phyloP scores from a whole-genome alignment of 1,284 basidiomycete species.

The Fistulina hepatica region DNA sequence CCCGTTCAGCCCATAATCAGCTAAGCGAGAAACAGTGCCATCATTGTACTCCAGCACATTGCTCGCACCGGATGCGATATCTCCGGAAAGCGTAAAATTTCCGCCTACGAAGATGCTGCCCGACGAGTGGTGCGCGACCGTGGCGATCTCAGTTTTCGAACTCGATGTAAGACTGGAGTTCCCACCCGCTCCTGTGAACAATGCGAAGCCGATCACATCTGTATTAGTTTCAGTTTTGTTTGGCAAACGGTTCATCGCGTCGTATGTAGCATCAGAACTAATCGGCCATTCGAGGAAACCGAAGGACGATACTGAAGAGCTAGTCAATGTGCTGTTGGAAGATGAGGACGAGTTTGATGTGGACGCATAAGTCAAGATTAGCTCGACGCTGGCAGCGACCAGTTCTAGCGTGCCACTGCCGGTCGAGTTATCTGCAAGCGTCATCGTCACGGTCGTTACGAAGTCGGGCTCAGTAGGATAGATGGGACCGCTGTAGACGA shows the following conservation, averaged over 20 bases:
- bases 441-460: constrained; percentile 64
- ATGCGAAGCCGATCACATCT: constrained; percentile 50
- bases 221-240: constrained; percentile 67
- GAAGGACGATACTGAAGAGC: constrained; percentile 38
- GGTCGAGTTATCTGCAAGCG: constrained; percentile 46
- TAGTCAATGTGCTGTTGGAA: constrained; percentile 21
- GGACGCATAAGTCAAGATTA: constrained; percentile 59
- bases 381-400: constrained; percentile 72
- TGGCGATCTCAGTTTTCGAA: constrained; percentile 33
- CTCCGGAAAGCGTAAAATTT: constrained; percentile 54
- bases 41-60: constrained; percentile 70
- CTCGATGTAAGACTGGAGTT: constrained; percentile 24
- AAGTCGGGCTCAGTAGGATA: constrained; percentile 65
- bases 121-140: constrained; percentile 56
- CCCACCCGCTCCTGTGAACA: constrained; percentile 46
- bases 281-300: constrained; percentile 78
- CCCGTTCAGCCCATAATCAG: constrained; percentile 63
- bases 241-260: constrained; percentile 49
- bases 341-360: constrained; percentile 23
- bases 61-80: constrained; percentile 41
- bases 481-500: constrained; percentile 77
- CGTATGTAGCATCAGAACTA: constrained; percentile 27
- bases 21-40: constrained; percentile 42
- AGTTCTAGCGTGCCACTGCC: constrained; percentile 63
- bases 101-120: constrained; percentile 71